Conservation (phyloP, 2,329 filamentous ascomycete genomes). For the Teratosphaeria epicoccoides region DNA sequence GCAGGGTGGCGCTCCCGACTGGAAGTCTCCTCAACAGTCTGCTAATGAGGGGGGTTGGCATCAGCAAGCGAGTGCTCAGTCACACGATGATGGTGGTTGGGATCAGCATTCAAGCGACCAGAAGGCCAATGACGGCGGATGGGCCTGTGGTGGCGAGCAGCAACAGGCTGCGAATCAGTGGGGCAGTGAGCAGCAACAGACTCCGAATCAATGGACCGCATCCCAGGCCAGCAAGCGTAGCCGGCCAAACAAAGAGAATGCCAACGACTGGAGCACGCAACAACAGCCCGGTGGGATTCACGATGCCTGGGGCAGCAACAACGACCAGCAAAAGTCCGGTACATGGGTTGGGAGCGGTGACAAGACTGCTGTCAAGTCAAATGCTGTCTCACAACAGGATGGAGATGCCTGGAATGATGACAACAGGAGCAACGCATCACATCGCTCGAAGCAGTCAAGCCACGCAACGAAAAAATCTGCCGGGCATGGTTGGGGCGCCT, state of each 20-base stretch:
- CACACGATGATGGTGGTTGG: background rate
- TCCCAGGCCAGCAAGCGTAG: background rate
- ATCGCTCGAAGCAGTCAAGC: background rate
- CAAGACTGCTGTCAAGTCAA: background rate
- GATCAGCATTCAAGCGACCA: background rate
- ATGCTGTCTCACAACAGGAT: background rate
- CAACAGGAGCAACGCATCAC: background rate
- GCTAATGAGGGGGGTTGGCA: background rate
- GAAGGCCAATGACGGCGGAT: background rate
- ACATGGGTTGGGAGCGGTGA: background rate
- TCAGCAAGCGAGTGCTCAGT: background rate
- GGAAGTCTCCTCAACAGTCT: background rate
- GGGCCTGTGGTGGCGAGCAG: background rate
- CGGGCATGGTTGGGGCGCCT: background rate
- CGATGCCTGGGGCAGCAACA: slow-evolving; percentile 9
- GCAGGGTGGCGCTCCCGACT: background rate
- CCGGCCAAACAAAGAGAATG: background rate
- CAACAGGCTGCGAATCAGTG: background rate
- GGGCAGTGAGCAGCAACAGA: background rate
- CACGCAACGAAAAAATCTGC: background rate
- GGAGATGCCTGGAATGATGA: slow-evolving; percentile 1
- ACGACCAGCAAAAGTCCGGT: slow-evolving; percentile 12
- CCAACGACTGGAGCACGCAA: background rate
- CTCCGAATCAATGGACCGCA: background rate
- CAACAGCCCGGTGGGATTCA: background rate